Evolutionary conservation across 352 stramenopile species (phyloP).

Genomic region (Pythium dissimile): DNA sequence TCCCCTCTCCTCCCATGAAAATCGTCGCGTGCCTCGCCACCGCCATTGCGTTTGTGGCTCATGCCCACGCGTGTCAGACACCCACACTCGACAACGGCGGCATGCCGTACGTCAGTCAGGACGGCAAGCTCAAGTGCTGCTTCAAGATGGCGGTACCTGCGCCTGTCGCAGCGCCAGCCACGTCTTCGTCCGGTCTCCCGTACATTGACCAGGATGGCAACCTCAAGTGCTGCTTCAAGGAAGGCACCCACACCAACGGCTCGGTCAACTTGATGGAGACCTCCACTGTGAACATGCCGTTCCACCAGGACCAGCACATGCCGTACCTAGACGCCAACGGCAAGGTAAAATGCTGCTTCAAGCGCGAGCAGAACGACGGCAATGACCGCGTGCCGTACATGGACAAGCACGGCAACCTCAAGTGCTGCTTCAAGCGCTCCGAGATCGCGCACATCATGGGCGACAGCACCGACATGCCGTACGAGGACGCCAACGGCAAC

Average conservation of each 20-base stretch:
- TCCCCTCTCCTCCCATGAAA: not conserved
- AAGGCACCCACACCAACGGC: not conserved
- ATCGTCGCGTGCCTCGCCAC: constrained; percentile 2
- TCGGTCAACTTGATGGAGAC: not conserved
- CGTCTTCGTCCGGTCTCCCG: not conserved
- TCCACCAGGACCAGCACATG: not conserved
- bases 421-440: constrained; percentile 16
- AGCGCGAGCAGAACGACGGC: not conserved
- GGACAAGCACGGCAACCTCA: constrained; percentile 12
- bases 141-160: not conserved
- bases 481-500: constrained; percentile 6
- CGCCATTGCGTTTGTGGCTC: not conserved
- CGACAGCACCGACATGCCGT: not conserved
- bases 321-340: not conserved
- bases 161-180: not conserved
- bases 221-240: constrained; percentile 6
- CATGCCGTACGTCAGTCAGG: constrained; percentile 4
- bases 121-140: constrained; percentile 14
- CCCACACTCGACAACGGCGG: not conserved
- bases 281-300: not conserved
- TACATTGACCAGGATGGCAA: constrained; percentile 4
- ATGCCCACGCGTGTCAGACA: not conserved
- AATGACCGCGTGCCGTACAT: constrained; percentile 9
- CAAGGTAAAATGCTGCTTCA: not conserved
- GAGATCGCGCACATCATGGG: not conserved